These are phyloP conservation scores for Rhynchospora pubera DNA, from an alignment of 176 grass and related monocot genomes.

Conservation along the genomic window DNA sequence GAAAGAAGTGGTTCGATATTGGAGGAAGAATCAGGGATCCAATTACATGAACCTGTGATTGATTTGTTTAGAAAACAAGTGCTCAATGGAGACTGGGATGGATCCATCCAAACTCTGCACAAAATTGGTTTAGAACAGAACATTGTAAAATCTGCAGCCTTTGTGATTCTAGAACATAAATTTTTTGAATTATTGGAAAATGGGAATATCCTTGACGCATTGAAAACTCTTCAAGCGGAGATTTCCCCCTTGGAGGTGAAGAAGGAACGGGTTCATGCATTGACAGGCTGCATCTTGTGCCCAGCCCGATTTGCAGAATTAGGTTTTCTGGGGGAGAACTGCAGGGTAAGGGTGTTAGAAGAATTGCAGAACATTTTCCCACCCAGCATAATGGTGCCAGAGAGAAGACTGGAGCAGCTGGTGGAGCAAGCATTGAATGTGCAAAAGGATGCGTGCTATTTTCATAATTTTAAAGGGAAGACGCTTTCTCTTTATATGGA, in stretches of 20 bases:
- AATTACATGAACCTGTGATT: slow-evolving; percentile 50
- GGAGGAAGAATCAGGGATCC: slow-evolving; percentile 92
- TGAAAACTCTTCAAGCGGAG: slow-evolving; percentile 63
- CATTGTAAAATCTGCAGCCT: slow-evolving; percentile 49
- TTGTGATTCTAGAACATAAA: slow-evolving; percentile 88
- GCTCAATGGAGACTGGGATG: slow-evolving; percentile 70
- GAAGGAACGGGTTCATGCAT: slow-evolving; percentile 60
- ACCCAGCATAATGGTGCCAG: slow-evolving; percentile 66
- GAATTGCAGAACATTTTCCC: slow-evolving; percentile 82
- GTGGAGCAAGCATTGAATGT: slow-evolving; percentile 75
- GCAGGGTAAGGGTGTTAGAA: slow-evolving; percentile 58
- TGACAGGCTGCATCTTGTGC: slow-evolving; percentile 54
- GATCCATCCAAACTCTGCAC: slow-evolving; percentile 56
- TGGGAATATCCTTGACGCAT: slow-evolving; percentile 51
- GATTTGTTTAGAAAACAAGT: slow-evolving; percentile 73
- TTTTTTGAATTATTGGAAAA: slow-evolving; percentile 74
- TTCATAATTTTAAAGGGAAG: slow-evolving; percentile 75
- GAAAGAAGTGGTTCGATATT: slow-evolving; percentile 68
- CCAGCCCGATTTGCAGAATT: slow-evolving; percentile 40
- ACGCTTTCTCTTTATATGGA: slow-evolving; percentile 65
- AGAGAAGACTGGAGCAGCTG: slow-evolving; percentile 76
- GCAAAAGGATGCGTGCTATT: slow-evolving; percentile 72
- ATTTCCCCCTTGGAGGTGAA: slow-evolving; percentile 70
- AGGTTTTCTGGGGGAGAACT: slow-evolving; percentile 43
- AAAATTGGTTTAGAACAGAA: slow-evolving; percentile 71